phyloP scores from a whole-genome alignment of 73 alveolate species.

The Breviolum minutum region DNA sequence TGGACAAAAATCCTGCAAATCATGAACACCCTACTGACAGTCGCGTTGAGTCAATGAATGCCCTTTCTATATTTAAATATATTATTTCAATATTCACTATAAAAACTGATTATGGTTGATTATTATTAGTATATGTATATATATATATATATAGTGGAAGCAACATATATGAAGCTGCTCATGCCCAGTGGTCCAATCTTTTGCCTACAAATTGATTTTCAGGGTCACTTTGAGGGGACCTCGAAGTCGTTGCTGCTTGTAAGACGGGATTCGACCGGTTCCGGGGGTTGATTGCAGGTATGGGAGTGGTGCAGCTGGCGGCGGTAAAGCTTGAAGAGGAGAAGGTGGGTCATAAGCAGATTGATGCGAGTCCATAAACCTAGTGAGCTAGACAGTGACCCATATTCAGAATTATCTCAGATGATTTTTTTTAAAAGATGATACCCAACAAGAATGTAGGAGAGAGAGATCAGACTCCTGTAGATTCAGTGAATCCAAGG shows the following conservation, averaged over 20 bases:
- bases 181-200: no score
- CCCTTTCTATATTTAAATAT: neutral
- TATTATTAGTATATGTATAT: no score
- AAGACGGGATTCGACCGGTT: neutral
- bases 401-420: no score
- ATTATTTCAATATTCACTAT: neutral
- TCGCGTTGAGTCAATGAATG: neutral
- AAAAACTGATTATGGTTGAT: no score
- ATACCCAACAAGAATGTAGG: no score
- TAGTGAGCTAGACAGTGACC: no score
- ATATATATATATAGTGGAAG: no score
- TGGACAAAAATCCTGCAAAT: no score
- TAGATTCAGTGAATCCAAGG: neutral
- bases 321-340: slow-evolving; percentile 52
- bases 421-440: neutral
- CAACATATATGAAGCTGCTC: neutral
- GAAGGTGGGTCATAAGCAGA: neutral
- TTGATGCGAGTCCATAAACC: no score
- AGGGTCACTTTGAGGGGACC: no score
- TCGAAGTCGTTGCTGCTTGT: no score
- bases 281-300: slow-evolving; percentile 1
- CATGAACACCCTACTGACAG: neutral
- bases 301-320: slow-evolving; percentile 71
- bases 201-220: no score
- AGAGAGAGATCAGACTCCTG: neutral